Conservation (phyloP, 2,329 filamentous ascomycete genomes). For the Falciphora oryzae region DNA sequence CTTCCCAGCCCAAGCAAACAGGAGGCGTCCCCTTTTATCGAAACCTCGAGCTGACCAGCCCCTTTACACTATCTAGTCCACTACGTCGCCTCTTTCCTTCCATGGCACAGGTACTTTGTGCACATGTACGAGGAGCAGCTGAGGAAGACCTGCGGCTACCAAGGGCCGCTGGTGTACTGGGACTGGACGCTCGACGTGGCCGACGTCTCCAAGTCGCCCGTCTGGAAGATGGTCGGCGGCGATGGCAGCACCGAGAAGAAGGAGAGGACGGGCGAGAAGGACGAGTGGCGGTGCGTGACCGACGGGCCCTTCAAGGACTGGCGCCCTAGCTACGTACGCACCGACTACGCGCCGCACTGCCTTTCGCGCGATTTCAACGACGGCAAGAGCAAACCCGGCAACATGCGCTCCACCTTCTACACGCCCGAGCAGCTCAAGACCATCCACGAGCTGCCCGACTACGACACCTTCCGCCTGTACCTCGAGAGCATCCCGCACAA, state of each 20-base stretch:
- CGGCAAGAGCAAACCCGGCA: neutral
- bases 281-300: too few species aligned
- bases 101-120: slow-evolving; percentile 35
- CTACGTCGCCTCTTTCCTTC: slow-evolving; percentile 26
- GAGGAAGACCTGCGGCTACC: slow-evolving; percentile 28
- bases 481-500: slow-evolving; percentile 17
- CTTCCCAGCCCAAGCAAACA: too few species aligned
- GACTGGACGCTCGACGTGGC: slow-evolving; percentile 30
- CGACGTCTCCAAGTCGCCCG: slow-evolving; percentile 17
- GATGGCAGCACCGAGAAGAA: too few species aligned
- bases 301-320: too few species aligned
- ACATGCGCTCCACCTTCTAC: slow-evolving; percentile 21
- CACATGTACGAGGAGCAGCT: slow-evolving; percentile 30
- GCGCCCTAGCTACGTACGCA: neutral
- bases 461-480: slow-evolving; percentile 27
- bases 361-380: slow-evolving; percentile 28
- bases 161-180: slow-evolving; percentile 32
- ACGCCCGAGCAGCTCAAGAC: slow-evolving; percentile 24
- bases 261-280: too few species aligned
- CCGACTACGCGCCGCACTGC: slow-evolving; percentile 20
- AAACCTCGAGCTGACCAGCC: too few species aligned
- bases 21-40: too few species aligned
- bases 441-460: slow-evolving; percentile 24
- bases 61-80: slow-evolving; percentile 4
- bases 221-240: too few species aligned